phyloP scores from a whole-genome alignment of 1,139 yeast species.

The Chernovozyma aurita region DNA sequence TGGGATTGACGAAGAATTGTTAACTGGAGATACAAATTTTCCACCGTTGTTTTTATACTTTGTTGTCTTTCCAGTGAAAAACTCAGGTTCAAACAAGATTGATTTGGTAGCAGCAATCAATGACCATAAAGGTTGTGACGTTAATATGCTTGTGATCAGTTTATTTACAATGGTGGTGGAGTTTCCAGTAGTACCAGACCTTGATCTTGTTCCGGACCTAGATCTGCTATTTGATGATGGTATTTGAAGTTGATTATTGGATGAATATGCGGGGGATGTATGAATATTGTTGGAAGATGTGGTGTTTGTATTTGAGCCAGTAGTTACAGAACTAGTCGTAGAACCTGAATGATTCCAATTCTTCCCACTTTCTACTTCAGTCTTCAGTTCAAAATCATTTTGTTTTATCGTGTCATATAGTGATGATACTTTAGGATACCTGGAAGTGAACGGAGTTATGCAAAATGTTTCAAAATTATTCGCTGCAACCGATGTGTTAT shows the following conservation, averaged over 20 bases:
- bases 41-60: slow-evolving; percentile 19
- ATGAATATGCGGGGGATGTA: not conserved
- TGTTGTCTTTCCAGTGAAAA: slow-evolving; percentile 52
- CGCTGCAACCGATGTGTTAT: slow-evolving; percentile 34
- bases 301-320: not conserved
- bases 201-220: not conserved
- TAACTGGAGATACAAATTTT: slow-evolving; percentile 9
- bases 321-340: not conserved
- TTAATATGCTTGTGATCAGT: slow-evolving; percentile 12
- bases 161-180: slow-evolving; percentile 29
- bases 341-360: not conserved
- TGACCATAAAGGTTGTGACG: slow-evolving; percentile 65
- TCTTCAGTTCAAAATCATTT: not conserved
- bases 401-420: slow-evolving; percentile 2
- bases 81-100: slow-evolving; percentile 44
- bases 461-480: slow-evolving; percentile 56
- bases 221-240: not conserved
- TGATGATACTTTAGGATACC: slow-evolving; percentile 7
- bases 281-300: not conserved
- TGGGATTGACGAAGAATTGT: slow-evolving; percentile 9
- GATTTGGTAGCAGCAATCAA: slow-evolving; percentile 59
- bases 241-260: not conserved
- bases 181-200: slow-evolving; percentile 7
- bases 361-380: not conserved
- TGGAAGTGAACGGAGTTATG: slow-evolving; percentile 34